phyloP scores from a whole-genome alignment of 2,329 filamentous ascomycete species.

The Alternaria rosae region DNA sequence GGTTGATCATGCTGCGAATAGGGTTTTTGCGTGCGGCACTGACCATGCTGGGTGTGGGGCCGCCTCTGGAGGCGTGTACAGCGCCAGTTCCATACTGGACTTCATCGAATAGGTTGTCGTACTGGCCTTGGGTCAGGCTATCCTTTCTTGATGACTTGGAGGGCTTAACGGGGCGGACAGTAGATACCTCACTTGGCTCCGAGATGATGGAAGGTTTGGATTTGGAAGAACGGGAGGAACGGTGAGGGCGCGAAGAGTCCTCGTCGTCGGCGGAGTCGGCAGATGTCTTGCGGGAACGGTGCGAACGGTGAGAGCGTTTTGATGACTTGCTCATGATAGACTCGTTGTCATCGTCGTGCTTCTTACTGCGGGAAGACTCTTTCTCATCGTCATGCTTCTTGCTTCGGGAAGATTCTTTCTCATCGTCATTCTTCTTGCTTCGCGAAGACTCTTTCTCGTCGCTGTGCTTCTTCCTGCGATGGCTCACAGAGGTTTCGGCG shows the following conservation, averaged over 20 bases:
- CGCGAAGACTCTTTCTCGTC: constrained; percentile 13
- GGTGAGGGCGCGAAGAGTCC: constrained; percentile 21
- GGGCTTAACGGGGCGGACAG: constrained; percentile 39
- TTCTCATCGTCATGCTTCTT: constrained; percentile 21
- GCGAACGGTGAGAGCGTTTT: constrained; percentile 35
- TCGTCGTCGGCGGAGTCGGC: constrained; percentile 28
- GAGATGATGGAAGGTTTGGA: constrained; percentile 30
- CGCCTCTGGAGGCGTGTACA: constrained; percentile 38
- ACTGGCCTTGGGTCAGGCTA: constrained; percentile 37
- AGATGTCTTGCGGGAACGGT: constrained; percentile 37
- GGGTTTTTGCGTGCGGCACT: constrained; percentile 41
- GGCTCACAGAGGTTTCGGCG: constrained; percentile 30
- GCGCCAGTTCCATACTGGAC: constrained; percentile 41
- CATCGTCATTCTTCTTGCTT: background rate
- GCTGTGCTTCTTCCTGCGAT: constrained; percentile 19
- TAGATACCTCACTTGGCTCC: constrained; percentile 47
- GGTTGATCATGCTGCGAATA: constrained; percentile 48
- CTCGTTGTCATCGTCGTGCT: constrained; percentile 22
- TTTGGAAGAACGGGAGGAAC: constrained; percentile 26
- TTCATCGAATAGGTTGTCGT: constrained; percentile 39
- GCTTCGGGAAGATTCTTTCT: background rate
- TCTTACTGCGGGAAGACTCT: constrained; percentile 16
- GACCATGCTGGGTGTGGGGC: constrained; percentile 50
- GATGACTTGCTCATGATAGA: constrained; percentile 40
- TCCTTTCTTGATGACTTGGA: constrained; percentile 39